Evolutionary conservation across 2,329 filamentous ascomycete species (phyloP), one percentile per base, ranked within the genome.

Genomic region (Paraconiothyrium sp.): DNA sequence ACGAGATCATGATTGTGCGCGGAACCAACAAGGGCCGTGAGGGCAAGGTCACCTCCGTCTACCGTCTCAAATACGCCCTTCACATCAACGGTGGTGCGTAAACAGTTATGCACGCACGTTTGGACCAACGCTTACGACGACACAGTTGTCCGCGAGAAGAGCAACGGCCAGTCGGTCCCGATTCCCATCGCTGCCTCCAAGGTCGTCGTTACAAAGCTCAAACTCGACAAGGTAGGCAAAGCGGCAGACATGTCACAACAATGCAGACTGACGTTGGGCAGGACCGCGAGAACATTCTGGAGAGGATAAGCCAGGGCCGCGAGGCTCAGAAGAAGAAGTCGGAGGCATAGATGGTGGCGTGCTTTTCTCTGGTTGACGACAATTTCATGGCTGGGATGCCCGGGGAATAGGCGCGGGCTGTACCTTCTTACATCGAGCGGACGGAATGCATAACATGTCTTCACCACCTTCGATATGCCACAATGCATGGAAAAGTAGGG

Each of bases 191-290:
- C 94, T 85, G 91, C 95, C 79, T 96, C 92, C 85, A 98, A 98
- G 85, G 93, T 97, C 75, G 90, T 97, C 86, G 92, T 99, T 87
- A 97, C 91, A 86, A 97, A 97, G 90, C 89, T 98, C 83, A 97
- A 98, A 92, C 88, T 97, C 79, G 92, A 95, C 88, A 94, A 95
- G 90, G 69, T 68, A 63, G 48, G 58, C 35, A 35, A 11, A 41
- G 20, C 54, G 24, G 22, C 27, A 27, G 48, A 13, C 4, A 30
- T 11, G 16, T 11, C 27, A 13, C 24, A 44, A 13, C n/a, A 20
- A 27, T 20, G 39, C 47, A 16, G 35, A 54, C 64, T 70, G 57
- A 68, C 58, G 58, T 22, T n/a, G 35, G 47, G n/a, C 55, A 70
- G 71, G 92, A 96, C 85, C 91, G 92, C 75, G 92, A 95, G 88